A percentile compares a stretch with the other conserved stretches of the same genome.
These are phyloP conservation scores for Talaromyces sp. DNA, from an alignment of 2,329 filamentous ascomycete genomes.

Conservation along the genomic window DNA sequence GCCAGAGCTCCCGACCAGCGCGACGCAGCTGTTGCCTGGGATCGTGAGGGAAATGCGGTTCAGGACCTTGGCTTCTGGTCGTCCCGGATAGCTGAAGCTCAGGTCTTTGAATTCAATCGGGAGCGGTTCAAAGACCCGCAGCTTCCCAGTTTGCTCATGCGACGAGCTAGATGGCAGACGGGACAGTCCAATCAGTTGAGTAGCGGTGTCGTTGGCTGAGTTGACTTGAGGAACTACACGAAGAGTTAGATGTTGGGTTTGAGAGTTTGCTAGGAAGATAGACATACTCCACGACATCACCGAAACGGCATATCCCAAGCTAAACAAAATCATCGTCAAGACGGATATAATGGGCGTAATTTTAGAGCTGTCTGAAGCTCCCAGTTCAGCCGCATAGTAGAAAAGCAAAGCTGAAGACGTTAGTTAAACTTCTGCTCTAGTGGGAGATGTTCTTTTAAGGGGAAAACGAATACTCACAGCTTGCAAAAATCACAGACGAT, in stretches of 20 bases:
- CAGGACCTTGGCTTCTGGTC: conserved; percentile 53
- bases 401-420: conserved; percentile 62
- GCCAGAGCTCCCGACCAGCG: conserved; percentile 78
- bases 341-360: conserved; percentile 65
- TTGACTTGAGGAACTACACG: conserved; percentile 68
- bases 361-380: conserved; percentile 46
- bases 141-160: conserved; percentile 54
- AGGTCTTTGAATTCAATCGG: conserved; percentile 60
- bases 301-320: conserved; percentile 66
- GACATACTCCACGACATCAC: conserved; percentile 59
- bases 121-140: conserved; percentile 36
- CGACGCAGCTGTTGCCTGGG: conserved; percentile 60
- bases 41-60: conserved; percentile 63
- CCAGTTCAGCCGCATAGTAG: conserved; percentile 70
- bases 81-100: conserved; percentile 67
- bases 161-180: conserved; percentile 53
- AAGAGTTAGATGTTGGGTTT: conserved; percentile 1
- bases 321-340: conserved; percentile 78
- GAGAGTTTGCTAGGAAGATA: neutral
- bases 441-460: neutral
- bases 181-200: conserved; percentile 66
- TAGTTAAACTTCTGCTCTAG: neutral
- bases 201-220: conserved; percentile 66
- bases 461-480: conserved; percentile 34
- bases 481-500: conserved; percentile 65